Evolutionary conservation across 2,329 filamentous ascomycete species (phyloP), one percentile per base, ranked within the genome.

Genomic region (Aspergillus sp.): DNA sequence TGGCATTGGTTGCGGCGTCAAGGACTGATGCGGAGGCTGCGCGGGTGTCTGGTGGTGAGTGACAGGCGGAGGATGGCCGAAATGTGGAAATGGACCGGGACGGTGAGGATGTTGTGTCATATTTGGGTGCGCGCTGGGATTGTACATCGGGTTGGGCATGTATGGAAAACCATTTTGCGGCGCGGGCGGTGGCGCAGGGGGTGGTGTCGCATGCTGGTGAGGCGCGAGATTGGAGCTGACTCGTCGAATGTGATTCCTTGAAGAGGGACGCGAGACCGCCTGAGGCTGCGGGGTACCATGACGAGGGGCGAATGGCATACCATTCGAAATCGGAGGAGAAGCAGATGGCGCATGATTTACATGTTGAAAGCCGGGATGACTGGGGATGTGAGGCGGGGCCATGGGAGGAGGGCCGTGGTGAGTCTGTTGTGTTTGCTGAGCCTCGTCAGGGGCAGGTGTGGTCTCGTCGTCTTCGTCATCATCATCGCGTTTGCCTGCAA

Each of bases 61-160:
- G 35, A 65, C 65, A 1, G 67, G 67, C 63, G 76, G 76, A 42
- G 67, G 70, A 53, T 68, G 67, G 19, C 51, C 61, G 43, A 61
- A 69, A 49, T 67, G 68, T 38, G 64, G 62, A 59, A 70, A 74
- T 49, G 69, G 67, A n/a, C 55, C 56, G 37, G 74, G 73, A 39
- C 73, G 70, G 17, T 63, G 65, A 41, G 62, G 60, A 47, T 71
- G 68, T 17, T 71, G 73, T 63, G 76, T 77, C 55, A 73, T 71
- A 49, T 60, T 63, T 44, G 61, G 58, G 47, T 74, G 69, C 44
- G 74, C 69, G 53, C 78, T 85, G 7, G 82, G 82, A 60, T 89
- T 88, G 69, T 95, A 95, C 57, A 95, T 88, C 35, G 87, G 87
- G 53, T 93, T 90, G 3, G 87, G 83, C 76, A 94, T 88, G 64